A percentile compares a stretch with the other conserved stretches of the same genome.
Conservation (phyloP, 306 rosid genomes). For the Sicyos baderoa region DNA sequence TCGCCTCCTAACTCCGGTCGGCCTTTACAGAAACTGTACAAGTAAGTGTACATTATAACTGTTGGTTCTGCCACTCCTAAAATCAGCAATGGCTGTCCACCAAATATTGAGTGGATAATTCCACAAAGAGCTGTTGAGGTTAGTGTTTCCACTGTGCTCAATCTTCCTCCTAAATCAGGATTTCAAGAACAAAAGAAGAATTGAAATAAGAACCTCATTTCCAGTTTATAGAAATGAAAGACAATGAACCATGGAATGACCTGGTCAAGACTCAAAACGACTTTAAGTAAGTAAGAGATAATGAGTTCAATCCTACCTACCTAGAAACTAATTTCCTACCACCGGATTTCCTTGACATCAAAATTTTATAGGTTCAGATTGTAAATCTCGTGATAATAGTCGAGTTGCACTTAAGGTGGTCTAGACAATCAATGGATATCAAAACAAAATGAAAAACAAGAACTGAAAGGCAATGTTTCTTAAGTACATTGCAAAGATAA, state of each 20-base stretch:
- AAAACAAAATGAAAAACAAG: too few species aligned
- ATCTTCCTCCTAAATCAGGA: slow-evolving; percentile 58
- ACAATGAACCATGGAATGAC: too few species aligned
- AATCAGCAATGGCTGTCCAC: slow-evolving; percentile 78
- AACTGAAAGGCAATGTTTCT: too few species aligned
- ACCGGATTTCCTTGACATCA: too few species aligned
- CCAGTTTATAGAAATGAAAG: neutral
- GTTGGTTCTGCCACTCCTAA: slow-evolving; percentile 97
- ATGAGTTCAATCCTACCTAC: too few species aligned
- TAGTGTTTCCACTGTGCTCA: slow-evolving; percentile 81
- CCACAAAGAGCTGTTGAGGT: slow-evolving; percentile 90
- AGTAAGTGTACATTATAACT: slow-evolving; percentile 71
- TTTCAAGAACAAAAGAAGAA: slow-evolving; percentile 32
- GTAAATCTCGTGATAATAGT: too few species aligned
- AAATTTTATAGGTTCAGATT: too few species aligned
- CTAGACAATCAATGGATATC: too few species aligned
- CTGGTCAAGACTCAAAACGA: too few species aligned
- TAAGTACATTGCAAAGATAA: neutral
- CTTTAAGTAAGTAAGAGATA: too few species aligned
- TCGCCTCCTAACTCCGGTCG: slow-evolving; percentile 46
- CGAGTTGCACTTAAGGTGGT: too few species aligned
- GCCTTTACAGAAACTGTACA: slow-evolving; percentile 61
- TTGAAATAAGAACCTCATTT: slow-evolving; percentile 1
- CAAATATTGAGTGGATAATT: slow-evolving; percentile 71
- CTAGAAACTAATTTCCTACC: too few species aligned